Base-by-base conservation (phyloP, 768 basidiomycete species). In the Leccinum rimulosum region DNA sequence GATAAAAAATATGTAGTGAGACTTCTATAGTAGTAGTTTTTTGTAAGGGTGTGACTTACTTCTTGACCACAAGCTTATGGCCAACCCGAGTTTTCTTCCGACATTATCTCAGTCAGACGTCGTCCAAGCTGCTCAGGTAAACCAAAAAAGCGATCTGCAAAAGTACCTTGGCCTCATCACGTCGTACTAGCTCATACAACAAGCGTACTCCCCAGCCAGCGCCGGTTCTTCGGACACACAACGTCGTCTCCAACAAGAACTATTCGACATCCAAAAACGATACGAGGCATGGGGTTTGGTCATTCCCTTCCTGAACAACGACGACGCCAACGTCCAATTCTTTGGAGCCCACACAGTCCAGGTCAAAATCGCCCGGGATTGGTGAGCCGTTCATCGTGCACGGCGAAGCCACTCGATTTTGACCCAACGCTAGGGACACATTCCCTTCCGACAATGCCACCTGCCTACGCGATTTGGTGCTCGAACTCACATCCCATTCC, bases 261-360 rank as follows among this genome's bases (percentile, higher is more conserved):
- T 92, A 5, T 88, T 88, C 61, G 87, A 89, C 60, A 81, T 91
- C 10, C 89, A 91, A 72, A 89, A 87, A 65, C 76, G 80, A 54
- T 85, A 82, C 56, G 89, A 91, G 65, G 90, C 91, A 3, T 95
- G 93, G 93, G 91, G 90, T 8, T 76, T 95, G 50, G 84, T 93
- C 27, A 80, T 90, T 36, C 91, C 92, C 0, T 81, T 95, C 62
- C 74, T 94, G 27, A 79, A 85, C 12, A 79, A 88, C 66, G 74
- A 78, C 28, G 89, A 95, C 72, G 80, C 81, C 54, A 93, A 93
- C 67, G 91, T 96, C 10, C 90, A 95, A 70, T 98, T 96, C 80
- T 96, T 93, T 68, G 93, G 94, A 3, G 94, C 95, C 6, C 95
- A 97, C 66, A 97, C 93, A 0, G 84, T 89, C 3, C 93, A 95